phyloP scores from a whole-genome alignment of 768 basidiomycete species.

The Inosperma sp. region DNA sequence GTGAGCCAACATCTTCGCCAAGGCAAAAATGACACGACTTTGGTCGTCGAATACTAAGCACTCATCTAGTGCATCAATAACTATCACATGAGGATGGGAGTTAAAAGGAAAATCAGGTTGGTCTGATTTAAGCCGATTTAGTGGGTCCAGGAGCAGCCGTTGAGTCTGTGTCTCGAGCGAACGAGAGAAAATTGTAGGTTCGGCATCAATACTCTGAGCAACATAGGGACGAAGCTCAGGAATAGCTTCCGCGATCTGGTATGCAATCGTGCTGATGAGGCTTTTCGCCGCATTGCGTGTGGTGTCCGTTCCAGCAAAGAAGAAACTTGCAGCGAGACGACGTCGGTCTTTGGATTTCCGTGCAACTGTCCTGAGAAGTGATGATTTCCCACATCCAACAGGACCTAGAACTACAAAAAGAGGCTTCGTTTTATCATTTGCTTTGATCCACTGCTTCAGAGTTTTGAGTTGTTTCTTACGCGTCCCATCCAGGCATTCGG shows the following conservation, averaged over 20 bases:
- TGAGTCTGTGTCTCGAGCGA: neutral
- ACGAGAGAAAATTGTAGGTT: neutral
- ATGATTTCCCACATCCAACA: slow-evolving; percentile 11
- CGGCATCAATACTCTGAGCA: neutral
- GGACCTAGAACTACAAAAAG: too few relatives aligned
- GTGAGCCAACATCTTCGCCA: neutral
- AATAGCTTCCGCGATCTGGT: slow-evolving; percentile 4
- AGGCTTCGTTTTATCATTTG: too few relatives aligned
- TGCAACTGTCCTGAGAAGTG: slow-evolving; percentile 11
- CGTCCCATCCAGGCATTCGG: too few relatives aligned
- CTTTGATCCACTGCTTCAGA: too few relatives aligned
- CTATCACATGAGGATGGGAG: neutral
- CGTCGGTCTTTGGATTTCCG: neutral
- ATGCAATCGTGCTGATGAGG: slow-evolving; percentile 13
- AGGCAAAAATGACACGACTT: slow-evolving; percentile 4
- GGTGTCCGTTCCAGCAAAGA: slow-evolving; percentile 6
- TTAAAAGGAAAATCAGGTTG: neutral
- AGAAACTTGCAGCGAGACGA: slow-evolving; percentile 10
- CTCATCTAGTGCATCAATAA: slow-evolving; percentile 13
- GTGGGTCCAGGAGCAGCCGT: neutral
- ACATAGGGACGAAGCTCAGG: neutral
- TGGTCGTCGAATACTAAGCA: slow-evolving; percentile 12
- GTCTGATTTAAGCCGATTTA: neutral
- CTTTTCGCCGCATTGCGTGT: neutral
- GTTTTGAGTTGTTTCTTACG: too few relatives aligned